A percentile compares a stretch with the other conserved stretches of the same genome.
These are phyloP conservation scores for Agroathelia rolfsii DNA, from an alignment of 1,284 basidiomycete species.

Conservation along the genomic window DNA sequence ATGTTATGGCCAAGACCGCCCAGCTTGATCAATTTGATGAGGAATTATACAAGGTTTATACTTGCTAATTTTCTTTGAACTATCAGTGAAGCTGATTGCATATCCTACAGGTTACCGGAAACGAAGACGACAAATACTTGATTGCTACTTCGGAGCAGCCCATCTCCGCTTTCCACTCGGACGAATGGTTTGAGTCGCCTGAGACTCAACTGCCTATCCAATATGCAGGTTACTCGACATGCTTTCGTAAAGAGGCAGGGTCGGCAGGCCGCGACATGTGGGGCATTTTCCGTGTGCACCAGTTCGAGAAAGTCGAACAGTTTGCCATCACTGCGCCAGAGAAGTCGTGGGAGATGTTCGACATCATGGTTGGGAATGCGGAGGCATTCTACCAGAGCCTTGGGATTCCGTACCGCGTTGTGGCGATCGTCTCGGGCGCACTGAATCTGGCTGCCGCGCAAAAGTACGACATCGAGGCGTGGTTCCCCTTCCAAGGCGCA, in stretches of 20 bases:
- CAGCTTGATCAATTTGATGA: constrained; percentile 98
- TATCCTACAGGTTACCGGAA: constrained; percentile 59
- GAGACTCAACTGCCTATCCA: constrained; percentile 84
- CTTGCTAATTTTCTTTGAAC: neutral
- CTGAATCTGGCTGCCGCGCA: constrained; percentile 94
- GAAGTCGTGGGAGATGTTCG: constrained; percentile 91
- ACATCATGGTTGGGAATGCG: constrained; percentile 82
- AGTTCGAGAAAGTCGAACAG: constrained; percentile 99
- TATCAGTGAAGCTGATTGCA: constrained; percentile 1
- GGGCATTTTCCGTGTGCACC: constrained; percentile 99
- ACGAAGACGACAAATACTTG: constrained; percentile 96
- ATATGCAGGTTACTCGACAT: constrained; percentile 86
- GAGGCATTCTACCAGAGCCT: constrained; percentile 96
- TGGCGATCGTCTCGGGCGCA: constrained; percentile 94
- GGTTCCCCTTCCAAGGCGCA: constrained; percentile 96
- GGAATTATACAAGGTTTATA: constrained; percentile 84
- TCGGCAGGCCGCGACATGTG: constrained; percentile 96
- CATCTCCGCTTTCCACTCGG: constrained; percentile 89
- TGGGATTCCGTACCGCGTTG: constrained; percentile 83
- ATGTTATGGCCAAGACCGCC: constrained; percentile 94
- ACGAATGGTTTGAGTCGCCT: constrained; percentile 96
- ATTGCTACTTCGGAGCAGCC: constrained; percentile 99
- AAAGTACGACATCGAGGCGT: constrained; percentile 97
- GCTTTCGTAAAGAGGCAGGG: constrained; percentile 98
- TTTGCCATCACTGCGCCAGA: constrained; percentile 94